Evolutionary conservation across 441 rosid species (phyloP).

Genomic region (Raphanus hybrid): DNA sequence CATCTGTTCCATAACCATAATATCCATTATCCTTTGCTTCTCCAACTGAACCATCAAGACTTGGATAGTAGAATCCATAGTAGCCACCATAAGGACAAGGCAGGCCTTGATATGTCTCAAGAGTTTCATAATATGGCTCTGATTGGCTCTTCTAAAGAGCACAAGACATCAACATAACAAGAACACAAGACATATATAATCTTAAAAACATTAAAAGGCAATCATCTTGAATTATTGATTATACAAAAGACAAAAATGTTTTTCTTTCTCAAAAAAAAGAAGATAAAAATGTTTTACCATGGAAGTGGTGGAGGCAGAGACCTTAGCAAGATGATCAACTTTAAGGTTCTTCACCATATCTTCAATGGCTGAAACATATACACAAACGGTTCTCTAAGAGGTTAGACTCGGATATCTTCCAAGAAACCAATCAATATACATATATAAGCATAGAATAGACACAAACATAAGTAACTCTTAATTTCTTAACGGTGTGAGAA

Average conservation of each 20-base stretch:
- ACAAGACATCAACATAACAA: neutral
- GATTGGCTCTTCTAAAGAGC: slow-evolving; percentile 32
- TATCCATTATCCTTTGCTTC: slow-evolving; percentile 45
- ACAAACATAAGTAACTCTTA: slow-evolving; percentile 6
- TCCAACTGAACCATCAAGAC: slow-evolving; percentile 46
- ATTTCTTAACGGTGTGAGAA: slow-evolving; percentile 15
- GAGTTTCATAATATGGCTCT: slow-evolving; percentile 48
- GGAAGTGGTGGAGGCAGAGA: slow-evolving; percentile 41
- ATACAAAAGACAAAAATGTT: neutral
- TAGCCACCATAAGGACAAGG: slow-evolving; percentile 46
- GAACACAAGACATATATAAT: neutral
- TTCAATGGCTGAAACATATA: slow-evolving; percentile 44
- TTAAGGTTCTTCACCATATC: slow-evolving; percentile 51
- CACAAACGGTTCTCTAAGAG: slow-evolving; percentile 10
- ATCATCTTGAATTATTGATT: neutral
- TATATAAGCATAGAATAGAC: neutral
- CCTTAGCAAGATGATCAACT: slow-evolving; percentile 45
- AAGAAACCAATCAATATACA: slow-evolving; percentile 12
- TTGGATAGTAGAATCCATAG: slow-evolving; percentile 51
- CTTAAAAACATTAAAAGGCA: neutral
- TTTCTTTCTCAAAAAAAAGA: neutral
- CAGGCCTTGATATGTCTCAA: slow-evolving; percentile 43
- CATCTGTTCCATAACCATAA: slow-evolving; percentile 49
- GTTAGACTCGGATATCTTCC: slow-evolving; percentile 1
- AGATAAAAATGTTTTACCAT: slow-evolving; percentile 26